Evolutionary conservation across 176 grass and related monocot species (phyloP), one percentile per base, ranked within the genome.

Genomic region (Juncus inflexus): DNA sequence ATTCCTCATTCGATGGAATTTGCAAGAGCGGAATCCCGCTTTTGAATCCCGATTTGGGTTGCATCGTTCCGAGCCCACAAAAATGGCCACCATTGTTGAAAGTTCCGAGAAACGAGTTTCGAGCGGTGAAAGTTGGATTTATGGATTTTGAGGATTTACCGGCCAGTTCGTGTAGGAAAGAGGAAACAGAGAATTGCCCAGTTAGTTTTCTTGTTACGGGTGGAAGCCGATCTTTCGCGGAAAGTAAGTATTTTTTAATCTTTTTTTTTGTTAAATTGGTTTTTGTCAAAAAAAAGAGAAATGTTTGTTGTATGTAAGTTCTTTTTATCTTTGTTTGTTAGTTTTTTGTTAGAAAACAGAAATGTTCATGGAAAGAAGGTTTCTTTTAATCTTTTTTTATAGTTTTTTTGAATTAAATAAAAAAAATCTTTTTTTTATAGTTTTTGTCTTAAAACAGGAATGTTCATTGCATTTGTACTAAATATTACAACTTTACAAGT

Each of bases 11-110:
- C 37, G 74, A 81, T 77, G 78, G 74, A 47, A 38, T 78, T 51
- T 86, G 83, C 43, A 77, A 74, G 69, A 70, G 80, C 52, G 74
- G 81, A 62, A 69, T 74, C 73, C 81, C 79, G 50, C 72, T 78
- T 42, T 3, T 72, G 37, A 55, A 88, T 61, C 81, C 79, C 35
- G 55, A 70, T 7, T 39, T 28, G 6, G 80, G 76, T 65, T 80
- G 81, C 62, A 37, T 77, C 8, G 74, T 89, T 65, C 74, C 67
- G 35, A 78, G 79, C 58, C 86, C 86, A 50, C 68, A 77, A 13
- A 64, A 75, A 50, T 89, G 76, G 77, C 74, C 81, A 12, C 12
- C 74, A 38, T 78, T 89, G 6, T 19, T 89, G 59, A 77, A 89
- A 81, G 64, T 89, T 74, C 86, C 74, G 1, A 9, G 3, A 10